These are phyloP conservation scores for Vicia sativa DNA, from an alignment of 306 rosid species.

Conservation along the genomic window DNA sequence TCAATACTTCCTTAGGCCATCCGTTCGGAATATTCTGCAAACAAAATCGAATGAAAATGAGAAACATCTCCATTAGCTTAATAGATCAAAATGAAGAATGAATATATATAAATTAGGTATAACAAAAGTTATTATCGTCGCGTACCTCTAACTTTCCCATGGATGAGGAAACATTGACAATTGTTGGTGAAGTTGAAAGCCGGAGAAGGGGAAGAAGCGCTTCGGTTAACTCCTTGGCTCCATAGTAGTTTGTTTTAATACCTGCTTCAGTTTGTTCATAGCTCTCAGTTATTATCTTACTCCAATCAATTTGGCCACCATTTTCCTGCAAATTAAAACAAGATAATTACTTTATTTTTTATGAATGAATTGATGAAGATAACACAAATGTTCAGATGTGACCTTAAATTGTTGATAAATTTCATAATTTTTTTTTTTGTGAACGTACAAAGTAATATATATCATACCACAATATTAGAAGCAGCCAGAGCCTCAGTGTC, in stretches of 20 bases:
- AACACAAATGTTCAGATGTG: not conserved
- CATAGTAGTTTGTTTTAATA: conserved; percentile 53
- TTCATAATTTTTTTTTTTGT: too few species aligned
- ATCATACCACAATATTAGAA: not conserved
- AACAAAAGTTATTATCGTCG: not conserved
- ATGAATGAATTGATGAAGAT: too few species aligned
- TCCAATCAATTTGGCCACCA: conserved; percentile 30
- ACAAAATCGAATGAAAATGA: not conserved
- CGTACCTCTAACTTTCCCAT: conserved; percentile 41
- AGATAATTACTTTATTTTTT: not conserved
- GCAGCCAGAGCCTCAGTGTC: conserved; percentile 2
- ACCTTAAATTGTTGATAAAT: too few species aligned
- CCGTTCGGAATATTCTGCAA: not conserved
- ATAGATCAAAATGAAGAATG: too few species aligned
- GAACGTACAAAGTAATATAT: too few species aligned
- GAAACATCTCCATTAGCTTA: not conserved
- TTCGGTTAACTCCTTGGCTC: conserved; percentile 49
- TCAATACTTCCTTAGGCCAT: conserved; percentile 38
- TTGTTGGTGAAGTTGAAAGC: conserved; percentile 57
- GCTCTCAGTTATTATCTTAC: conserved; percentile 24
- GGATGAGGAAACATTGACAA: conserved; percentile 55
- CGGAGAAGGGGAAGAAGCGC: conserved; percentile 57
- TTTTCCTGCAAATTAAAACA: conserved; percentile 34
- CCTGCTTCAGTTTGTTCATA: conserved; percentile 45
- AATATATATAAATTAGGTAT: too few species aligned